A percentile compares a stretch with the other conserved stretches of the same genome.
Evolutionary conservation across 192 early-diverging fungal genomes (phyloP).

Genomic region (Rhizophagus prolifer): DNA sequence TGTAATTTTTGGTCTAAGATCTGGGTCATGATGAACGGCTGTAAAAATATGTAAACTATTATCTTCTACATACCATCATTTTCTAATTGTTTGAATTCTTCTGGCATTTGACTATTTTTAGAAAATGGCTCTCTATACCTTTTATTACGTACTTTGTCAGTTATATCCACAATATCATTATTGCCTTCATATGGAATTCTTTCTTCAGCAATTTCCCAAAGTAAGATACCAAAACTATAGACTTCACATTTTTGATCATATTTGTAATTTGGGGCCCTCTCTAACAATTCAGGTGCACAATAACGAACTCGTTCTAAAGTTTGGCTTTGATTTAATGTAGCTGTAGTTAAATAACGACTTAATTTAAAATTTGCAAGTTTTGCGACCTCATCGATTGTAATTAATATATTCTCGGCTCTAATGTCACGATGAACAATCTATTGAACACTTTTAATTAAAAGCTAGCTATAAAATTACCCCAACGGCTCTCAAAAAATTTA

Average conservation of each 20-base stretch:
- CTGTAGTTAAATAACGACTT: not conserved
- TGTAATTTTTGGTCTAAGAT: not conserved
- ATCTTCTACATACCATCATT: not conserved
- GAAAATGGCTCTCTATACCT: not conserved
- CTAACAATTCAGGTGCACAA: not conserved
- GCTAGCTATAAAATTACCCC: too few species aligned
- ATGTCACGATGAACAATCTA: slow-evolving; percentile 22
- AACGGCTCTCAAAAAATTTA: slow-evolving; percentile 1
- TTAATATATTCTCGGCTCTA: slow-evolving; percentile 21
- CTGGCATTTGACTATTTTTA: not conserved
- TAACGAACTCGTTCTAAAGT: not conserved
- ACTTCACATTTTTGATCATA: not conserved
- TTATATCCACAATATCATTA: not conserved
- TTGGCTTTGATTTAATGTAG: not conserved
- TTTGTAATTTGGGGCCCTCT: not conserved
- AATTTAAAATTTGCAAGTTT: slow-evolving; percentile 28
- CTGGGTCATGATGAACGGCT: not conserved
- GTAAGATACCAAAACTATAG: not conserved
- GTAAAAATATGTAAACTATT: not conserved
- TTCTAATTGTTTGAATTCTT: not conserved
- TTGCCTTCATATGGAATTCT: not conserved
- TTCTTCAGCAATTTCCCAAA: not conserved
- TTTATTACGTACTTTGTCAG: not conserved
- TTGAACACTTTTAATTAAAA: too few species aligned
- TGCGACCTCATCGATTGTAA: not conserved